These are phyloP conservation scores for Diplodia seriata DNA, from an alignment of 2,329 filamentous ascomycete genomes.

Conservation along the genomic window DNA sequence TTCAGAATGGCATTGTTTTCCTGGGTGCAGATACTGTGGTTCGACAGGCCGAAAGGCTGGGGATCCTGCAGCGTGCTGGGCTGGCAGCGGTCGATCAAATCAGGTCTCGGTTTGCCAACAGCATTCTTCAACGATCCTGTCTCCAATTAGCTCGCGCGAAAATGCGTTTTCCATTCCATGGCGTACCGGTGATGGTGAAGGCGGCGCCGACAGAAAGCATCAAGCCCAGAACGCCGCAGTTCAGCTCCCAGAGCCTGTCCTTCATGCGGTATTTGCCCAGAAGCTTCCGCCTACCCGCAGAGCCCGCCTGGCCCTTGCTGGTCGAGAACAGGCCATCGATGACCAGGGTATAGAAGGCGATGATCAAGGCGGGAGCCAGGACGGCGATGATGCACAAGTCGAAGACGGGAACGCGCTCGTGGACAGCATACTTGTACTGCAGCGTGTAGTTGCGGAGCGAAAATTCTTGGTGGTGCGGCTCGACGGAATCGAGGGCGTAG, in stretches of 20 bases:
- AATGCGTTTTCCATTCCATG: no score
- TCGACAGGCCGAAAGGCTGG: constrained; percentile 52
- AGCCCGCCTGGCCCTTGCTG: constrained; percentile 44
- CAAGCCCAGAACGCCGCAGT: constrained; percentile 66
- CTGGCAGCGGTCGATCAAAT: constrained; percentile 64
- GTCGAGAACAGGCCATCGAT: constrained; percentile 67
- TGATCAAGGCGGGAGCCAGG: constrained; percentile 58
- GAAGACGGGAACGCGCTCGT: constrained; percentile 61
- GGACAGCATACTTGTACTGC: constrained; percentile 63
- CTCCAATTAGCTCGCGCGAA: constrained; percentile 26
- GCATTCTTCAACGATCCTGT: constrained; percentile 62
- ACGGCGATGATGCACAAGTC: constrained; percentile 59
- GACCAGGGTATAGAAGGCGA: constrained; percentile 62
- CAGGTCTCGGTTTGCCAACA: constrained; percentile 65
- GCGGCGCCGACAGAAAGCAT: constrained; percentile 60
- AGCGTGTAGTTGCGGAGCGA: constrained; percentile 63
- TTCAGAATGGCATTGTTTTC: constrained; percentile 59
- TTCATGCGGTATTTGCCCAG: constrained; percentile 59
- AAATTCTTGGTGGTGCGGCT: constrained; percentile 65
- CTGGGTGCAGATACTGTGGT: constrained; percentile 60
- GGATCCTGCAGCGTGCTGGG: constrained; percentile 47
- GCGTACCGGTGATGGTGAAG: constrained; percentile 62
- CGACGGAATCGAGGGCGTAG: constrained; percentile 59
- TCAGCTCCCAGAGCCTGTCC: constrained; percentile 67
- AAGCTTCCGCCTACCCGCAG: constrained; percentile 43